These are phyloP conservation scores for Schizothecium vesticola DNA, from an alignment of 495 filamentous ascomycete species.

Conservation along the genomic window DNA sequence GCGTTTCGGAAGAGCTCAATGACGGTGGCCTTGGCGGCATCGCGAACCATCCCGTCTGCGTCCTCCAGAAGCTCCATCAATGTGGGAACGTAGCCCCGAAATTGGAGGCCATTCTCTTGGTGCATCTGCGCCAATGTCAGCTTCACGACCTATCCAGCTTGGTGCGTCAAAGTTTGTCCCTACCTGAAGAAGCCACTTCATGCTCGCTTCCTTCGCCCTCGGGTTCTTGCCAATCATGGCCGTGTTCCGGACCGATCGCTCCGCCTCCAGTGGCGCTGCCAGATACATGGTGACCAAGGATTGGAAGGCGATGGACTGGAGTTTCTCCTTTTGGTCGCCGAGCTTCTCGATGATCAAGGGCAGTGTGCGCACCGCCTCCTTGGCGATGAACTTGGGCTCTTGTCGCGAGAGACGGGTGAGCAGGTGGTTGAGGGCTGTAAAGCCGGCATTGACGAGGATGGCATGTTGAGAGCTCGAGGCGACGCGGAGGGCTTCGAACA, in stretches of 20 bases:
- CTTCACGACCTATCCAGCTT: background rate
- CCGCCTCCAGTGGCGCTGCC: conserved; percentile 62
- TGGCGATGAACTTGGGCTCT: conserved; percentile 63
- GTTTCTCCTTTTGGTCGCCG: conserved; percentile 81
- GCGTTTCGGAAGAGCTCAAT: conserved; percentile 81
- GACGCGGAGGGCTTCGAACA: conserved; percentile 68
- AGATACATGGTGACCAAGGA: conserved; percentile 71
- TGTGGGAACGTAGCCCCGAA: conserved; percentile 73
- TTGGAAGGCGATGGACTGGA: conserved; percentile 63
- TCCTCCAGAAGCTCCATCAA: conserved; percentile 85
- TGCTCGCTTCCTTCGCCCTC: conserved; percentile 71
- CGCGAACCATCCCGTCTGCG: conserved; percentile 78
- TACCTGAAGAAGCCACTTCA: conserved; percentile 77
- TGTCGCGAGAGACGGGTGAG: conserved; percentile 78
- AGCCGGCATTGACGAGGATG: conserved; percentile 63
- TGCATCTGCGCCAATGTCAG: conserved; percentile 56
- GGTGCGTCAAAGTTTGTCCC: background rate
- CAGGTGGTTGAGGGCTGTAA: conserved; percentile 80
- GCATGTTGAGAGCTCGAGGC: conserved; percentile 68
- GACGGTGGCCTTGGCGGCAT: conserved; percentile 71
- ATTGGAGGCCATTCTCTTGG: conserved; percentile 66
- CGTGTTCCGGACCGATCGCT: conserved; percentile 69
- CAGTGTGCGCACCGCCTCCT: conserved; percentile 58
- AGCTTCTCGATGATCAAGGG: conserved; percentile 77
- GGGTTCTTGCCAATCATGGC: conserved; percentile 76